These are phyloP conservation scores for Sisymbrium altissimum DNA, from an alignment of 345 rosid species.

Conservation along the genomic window DNA sequence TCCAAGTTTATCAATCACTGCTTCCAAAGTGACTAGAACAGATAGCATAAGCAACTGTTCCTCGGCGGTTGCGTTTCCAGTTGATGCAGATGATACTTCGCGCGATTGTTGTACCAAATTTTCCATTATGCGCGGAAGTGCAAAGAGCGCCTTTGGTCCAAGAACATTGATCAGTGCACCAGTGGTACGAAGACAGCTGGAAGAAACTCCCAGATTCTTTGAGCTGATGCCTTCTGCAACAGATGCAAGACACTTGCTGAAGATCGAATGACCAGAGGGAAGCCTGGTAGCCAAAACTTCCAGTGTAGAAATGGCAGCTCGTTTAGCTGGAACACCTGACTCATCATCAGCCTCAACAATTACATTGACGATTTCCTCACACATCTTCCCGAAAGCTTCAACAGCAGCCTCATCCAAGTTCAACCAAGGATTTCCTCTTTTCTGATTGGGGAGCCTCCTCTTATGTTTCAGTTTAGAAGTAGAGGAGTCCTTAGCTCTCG, in stretches of 20 bases:
- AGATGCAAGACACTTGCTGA: slow-evolving; percentile 65
- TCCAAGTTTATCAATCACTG: slow-evolving; percentile 84
- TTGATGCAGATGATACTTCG: slow-evolving; percentile 33
- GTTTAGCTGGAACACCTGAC: slow-evolving; percentile 50
- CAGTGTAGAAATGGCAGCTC: slow-evolving; percentile 71
- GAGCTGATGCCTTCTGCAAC: slow-evolving; percentile 62
- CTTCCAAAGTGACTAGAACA: slow-evolving; percentile 71
- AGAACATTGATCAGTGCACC: slow-evolving; percentile 78
- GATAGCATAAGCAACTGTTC: slow-evolving; percentile 50
- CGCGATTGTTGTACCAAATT: slow-evolving; percentile 46
- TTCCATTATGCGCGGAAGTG: slow-evolving; percentile 74
- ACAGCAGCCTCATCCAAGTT: slow-evolving; percentile 52
- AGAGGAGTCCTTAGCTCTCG: slow-evolving; percentile 51
- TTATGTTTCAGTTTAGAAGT: slow-evolving; percentile 43
- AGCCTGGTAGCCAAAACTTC: slow-evolving; percentile 69
- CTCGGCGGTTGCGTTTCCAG: slow-evolving; percentile 23
- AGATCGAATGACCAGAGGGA: slow-evolving; percentile 61
- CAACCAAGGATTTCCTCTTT: slow-evolving; percentile 45
- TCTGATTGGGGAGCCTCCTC: slow-evolving; percentile 35
- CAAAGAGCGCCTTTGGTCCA: slow-evolving; percentile 74
- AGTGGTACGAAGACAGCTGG: slow-evolving; percentile 72
- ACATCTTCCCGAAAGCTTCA: slow-evolving; percentile 57
- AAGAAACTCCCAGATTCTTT: slow-evolving; percentile 50
- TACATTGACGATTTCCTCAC: slow-evolving; percentile 57
- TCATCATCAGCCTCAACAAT: slow-evolving; percentile 52